These are phyloP conservation scores for Lachancea fermentati DNA, from an alignment of 805 yeast species.

Conservation along the genomic window DNA sequence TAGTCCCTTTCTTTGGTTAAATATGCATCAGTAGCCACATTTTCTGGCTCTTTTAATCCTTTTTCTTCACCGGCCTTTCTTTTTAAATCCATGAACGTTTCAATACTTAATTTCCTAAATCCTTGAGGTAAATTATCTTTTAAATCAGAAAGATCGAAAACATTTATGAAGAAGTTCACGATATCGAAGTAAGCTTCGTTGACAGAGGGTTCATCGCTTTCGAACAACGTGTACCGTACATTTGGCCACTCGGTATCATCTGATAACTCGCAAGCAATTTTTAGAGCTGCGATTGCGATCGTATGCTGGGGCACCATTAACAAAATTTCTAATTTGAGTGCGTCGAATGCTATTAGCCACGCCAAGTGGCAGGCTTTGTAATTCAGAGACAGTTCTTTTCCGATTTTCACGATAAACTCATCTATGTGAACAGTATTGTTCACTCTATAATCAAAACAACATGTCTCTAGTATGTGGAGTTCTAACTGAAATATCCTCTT, in stretches of 20 bases:
- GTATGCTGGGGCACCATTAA: slow-evolving; percentile 71
- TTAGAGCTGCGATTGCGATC: slow-evolving; percentile 62
- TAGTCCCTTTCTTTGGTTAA: slow-evolving; percentile 35
- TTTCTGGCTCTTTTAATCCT: slow-evolving; percentile 25
- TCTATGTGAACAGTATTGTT: slow-evolving; percentile 49
- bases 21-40: slow-evolving; percentile 42
- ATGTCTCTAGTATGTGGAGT: slow-evolving; percentile 65
- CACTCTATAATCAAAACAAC: slow-evolving; percentile 74
- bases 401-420: slow-evolving; percentile 55
- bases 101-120: slow-evolving; percentile 21
- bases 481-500: slow-evolving; percentile 56
- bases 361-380: slow-evolving; percentile 48
- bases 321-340: slow-evolving; percentile 61
- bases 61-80: slow-evolving; percentile 39
- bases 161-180: slow-evolving; percentile 55
- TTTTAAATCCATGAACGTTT: slow-evolving; percentile 38
- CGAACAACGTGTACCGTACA: slow-evolving; percentile 22
- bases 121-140: slow-evolving; percentile 35
- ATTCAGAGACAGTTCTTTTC: slow-evolving; percentile 43
- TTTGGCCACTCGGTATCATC: slow-evolving; percentile 19
- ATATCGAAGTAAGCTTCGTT: slow-evolving; percentile 51
- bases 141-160: slow-evolving; percentile 46
- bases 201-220: slow-evolving; percentile 31
- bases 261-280: slow-evolving; percentile 50
- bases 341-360: slow-evolving; percentile 76